Conservation (phyloP, 345 rosid genomes). For the Syzygium jambos region DNA sequence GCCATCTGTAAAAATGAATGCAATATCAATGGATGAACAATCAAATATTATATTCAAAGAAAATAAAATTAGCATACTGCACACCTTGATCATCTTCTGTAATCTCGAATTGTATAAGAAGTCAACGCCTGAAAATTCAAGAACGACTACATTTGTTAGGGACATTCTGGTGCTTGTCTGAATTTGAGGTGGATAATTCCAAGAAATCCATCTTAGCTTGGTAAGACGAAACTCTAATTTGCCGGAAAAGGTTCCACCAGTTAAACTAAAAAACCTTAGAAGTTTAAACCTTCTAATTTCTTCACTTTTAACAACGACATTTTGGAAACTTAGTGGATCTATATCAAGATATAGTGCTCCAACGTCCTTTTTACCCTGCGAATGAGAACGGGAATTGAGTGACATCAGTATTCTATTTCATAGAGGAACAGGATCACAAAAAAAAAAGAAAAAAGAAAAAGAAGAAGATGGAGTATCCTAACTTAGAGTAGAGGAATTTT, state of each 20-base stretch:
- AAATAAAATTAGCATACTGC: neutral
- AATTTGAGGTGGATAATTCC: neutral
- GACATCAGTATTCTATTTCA: no score
- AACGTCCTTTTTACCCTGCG: neutral
- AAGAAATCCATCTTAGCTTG: neutral
- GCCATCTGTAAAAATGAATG: neutral
- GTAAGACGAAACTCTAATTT: neutral
- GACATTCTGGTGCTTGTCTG: neutral
- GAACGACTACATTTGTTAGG: neutral
- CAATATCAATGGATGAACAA: neutral
- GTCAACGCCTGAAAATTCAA: neutral
- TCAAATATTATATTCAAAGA: neutral
- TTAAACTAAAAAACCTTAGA: neutral
- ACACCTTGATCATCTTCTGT: neutral
- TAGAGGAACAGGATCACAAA: no score
- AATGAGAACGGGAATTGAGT: neutral
- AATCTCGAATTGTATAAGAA: neutral
- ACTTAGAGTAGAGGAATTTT: no score
- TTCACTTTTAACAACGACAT: neutral
- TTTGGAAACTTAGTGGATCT: no score
- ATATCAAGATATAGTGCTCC: neutral
- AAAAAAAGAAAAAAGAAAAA: no score
- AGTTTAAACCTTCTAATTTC: neutral
- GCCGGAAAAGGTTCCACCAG: neutral
- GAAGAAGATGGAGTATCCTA: neutral